Percentiles rank a stretch among this genome's conserved stretches.
Conservation (phyloP, 306 rosid genomes). For the Quercus berberidifolia region DNA sequence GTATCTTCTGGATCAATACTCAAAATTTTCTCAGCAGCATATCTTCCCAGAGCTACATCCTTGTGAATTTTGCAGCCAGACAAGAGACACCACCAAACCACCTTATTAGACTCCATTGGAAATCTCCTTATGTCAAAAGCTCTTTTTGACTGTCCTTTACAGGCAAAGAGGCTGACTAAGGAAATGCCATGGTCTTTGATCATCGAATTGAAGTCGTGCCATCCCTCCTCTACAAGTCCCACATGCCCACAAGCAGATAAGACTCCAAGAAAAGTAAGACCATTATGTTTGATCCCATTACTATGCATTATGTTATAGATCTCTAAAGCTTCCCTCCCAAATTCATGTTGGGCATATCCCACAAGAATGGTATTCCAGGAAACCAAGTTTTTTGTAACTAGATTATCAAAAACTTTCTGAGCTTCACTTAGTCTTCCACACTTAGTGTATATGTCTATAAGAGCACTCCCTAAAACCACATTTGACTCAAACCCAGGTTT, state of each 20-base stretch:
- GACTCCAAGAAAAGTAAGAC: constrained; percentile 41
- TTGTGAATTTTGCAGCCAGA: constrained; percentile 4
- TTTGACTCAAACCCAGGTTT: constrained; percentile 34
- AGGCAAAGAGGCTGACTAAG: neutral
- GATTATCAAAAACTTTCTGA: constrained; percentile 32
- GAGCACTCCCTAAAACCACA: constrained; percentile 51
- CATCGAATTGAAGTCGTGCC: neutral
- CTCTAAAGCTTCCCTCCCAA: constrained; percentile 49
- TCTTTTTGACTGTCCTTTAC: neutral
- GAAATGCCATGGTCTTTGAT: neutral
- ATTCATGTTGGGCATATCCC: constrained; percentile 55
- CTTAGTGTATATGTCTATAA: constrained; percentile 47
- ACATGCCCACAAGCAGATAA: constrained; percentile 54
- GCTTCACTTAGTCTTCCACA: constrained; percentile 44
- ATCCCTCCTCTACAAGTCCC: constrained; percentile 41
- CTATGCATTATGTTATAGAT: constrained; percentile 32
- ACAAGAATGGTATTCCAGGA: constrained; percentile 53
- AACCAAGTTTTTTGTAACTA: constrained; percentile 38
- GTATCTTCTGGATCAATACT: neutral
- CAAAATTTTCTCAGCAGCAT: neutral
- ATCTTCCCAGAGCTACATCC: neutral
- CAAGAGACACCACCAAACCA: neutral
- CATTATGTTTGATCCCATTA: constrained; percentile 39
- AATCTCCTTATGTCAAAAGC: neutral
- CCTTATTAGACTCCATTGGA: neutral